Base-by-base conservation (phyloP, 1,284 basidiomycete species). In the Gyrodon tennesseensis region DNA sequence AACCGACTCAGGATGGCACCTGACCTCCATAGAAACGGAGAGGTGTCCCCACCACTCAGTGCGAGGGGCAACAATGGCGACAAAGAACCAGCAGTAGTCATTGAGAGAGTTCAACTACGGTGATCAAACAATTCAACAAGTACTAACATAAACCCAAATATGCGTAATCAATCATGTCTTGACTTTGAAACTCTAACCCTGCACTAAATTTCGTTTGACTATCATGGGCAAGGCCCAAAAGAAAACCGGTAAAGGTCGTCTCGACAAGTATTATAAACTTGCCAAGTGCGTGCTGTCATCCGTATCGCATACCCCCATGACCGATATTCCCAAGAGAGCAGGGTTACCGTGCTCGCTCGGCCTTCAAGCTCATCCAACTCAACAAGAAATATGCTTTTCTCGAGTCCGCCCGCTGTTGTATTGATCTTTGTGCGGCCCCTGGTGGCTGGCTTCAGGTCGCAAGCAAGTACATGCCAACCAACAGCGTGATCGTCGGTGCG, bases 401-500 rank as follows among this genome's bases (percentile, higher is more conserved):
- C 49, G 94, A 96, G 75, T 84, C 86, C 58, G 91, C 97, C 40
- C 85, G 90, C 86, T 98, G 96, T 78, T 94, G 91, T 63, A 97
- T 99, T 77, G 97, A 99, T 86, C 84, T 99, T 59, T 99, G 97
- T 81, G 97, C 97, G 57, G 97, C 97, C 13, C 97, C 97, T 11
- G 97, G 97, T 75, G 97, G 97, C 77, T 99, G 97, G 97, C 84
- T 99, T 7, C 97, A 99, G 78, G 97, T 99, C 25, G 96, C 96
- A 52, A 93, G 91, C 81, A 99, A 98, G 80, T 94, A 96, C 78
- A 99, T 99, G 96, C 95, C 96, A 3, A 82, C 88, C 53, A 97
- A 95, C 75, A 94, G 92, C 74, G 82, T 98, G 67, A 99, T 99
- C 73, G 87, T 99, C 74, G 97, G 96, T 87, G 71, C 73, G 87